These are phyloP conservation scores for Monosporascus sp. DNA, from an alignment of 2,329 filamentous ascomycete genomes.

Conservation along the genomic window DNA sequence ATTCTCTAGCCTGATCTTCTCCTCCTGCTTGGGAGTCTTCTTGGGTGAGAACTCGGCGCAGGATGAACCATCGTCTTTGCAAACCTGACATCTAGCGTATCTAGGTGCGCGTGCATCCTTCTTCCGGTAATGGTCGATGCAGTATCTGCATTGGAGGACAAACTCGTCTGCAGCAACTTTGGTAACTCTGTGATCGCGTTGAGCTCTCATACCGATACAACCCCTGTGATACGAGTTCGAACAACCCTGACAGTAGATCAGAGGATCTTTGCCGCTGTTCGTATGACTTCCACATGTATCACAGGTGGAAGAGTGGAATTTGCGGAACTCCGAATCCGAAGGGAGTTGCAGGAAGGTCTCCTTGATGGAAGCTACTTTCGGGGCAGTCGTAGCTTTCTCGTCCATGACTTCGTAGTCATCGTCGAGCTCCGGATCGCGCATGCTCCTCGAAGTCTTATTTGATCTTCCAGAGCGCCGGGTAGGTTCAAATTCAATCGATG, in stretches of 20 bases:
- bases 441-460: constrained; percentile 37
- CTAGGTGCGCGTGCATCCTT: constrained; percentile 67
- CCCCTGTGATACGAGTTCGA: constrained; percentile 74
- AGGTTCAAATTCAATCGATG: constrained; percentile 49
- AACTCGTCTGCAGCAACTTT: constrained; percentile 75
- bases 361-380: constrained; percentile 59
- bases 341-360: constrained; percentile 67
- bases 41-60: constrained; percentile 70
- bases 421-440: constrained; percentile 51
- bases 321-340: constrained; percentile 60
- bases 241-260: constrained; percentile 91
- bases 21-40: constrained; percentile 73
- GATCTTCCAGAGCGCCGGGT: constrained; percentile 45
- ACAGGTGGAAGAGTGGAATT: constrained; percentile 65
- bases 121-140: constrained; percentile 62
- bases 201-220: constrained; percentile 70
- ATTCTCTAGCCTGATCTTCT: constrained; percentile 75
- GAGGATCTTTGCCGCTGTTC: constrained; percentile 54
- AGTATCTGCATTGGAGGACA: constrained; percentile 84
- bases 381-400: constrained; percentile 36
- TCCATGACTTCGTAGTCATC: constrained; percentile 53
- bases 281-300: constrained; percentile 61
- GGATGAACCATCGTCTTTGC: constrained; percentile 58
- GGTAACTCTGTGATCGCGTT: constrained; percentile 81
- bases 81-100: constrained; percentile 66